Evolutionary conservation across 768 basidiomycete genomes (phyloP).

Genomic region (Lentinula sp.): DNA sequence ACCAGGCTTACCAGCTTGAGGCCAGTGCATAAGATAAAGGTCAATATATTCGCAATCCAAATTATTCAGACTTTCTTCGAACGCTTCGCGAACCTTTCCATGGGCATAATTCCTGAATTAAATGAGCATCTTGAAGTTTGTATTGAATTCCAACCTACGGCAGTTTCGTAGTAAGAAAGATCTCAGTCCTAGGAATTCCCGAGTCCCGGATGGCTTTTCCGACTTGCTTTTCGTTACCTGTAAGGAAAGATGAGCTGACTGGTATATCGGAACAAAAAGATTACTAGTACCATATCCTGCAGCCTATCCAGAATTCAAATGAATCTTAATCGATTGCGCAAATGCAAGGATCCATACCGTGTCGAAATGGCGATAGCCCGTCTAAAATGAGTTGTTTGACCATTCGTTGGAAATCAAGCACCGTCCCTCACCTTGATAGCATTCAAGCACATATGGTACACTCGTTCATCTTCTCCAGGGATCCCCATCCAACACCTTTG

Average conservation of each 20-base stretch:
- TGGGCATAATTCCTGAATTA: background rate
- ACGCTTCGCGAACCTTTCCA: background rate
- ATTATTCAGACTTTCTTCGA: background rate
- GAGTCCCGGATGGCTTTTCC: slow-evolving; percentile 40
- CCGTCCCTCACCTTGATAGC: slow-evolving; percentile 23
- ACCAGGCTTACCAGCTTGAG: slow-evolving; percentile 12
- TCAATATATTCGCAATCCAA: slow-evolving; percentile 27
- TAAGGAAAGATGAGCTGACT: background rate
- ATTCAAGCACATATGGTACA: slow-evolving; percentile 27
- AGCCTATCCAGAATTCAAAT: background rate
- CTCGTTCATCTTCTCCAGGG: slow-evolving; percentile 30
- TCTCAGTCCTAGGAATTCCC: slow-evolving; percentile 34
- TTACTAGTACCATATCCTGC: background rate
- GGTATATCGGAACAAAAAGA: background rate
- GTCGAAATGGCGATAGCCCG: slow-evolving; percentile 9
- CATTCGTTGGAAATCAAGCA: background rate
- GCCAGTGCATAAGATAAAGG: slow-evolving; percentile 28
- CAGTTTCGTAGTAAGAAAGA: slow-evolving; percentile 49
- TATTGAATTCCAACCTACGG: slow-evolving; percentile 17
- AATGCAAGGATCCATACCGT: background rate
- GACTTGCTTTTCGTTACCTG: slow-evolving; percentile 36
- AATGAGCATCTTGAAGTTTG: background rate
- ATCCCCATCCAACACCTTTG: slow-evolving; percentile 33
- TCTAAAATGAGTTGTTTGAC: background rate
- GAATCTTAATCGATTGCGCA: background rate